Conservation (phyloP, 1,284 basidiomycete species). For the Volvariella surrecta region DNA sequence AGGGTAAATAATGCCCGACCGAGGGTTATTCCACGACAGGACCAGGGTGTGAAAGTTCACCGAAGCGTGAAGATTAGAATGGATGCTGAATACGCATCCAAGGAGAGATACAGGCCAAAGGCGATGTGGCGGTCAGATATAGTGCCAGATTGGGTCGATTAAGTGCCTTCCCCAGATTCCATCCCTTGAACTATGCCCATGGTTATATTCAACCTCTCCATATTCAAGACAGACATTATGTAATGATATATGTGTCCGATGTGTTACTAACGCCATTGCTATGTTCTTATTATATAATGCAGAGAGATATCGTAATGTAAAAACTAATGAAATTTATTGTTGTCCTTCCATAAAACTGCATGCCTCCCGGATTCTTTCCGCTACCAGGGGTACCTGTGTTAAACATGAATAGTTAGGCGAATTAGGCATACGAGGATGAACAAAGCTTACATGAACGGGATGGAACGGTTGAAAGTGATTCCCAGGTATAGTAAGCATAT, state of each 20-base stretch:
- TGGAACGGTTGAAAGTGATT: constrained; percentile 59
- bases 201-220: too few species aligned
- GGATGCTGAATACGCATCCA: constrained; percentile 25
- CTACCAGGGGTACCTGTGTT: constrained; percentile 26
- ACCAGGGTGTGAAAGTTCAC: constrained; percentile 37
- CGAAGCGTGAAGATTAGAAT: constrained; percentile 35
- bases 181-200: neutral
- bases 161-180: constrained; percentile 2
- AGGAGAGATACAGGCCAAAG: constrained; percentile 18
- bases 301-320: too few species aligned
- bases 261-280: too few species aligned
- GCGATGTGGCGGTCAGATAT: constrained; percentile 14
- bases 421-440: constrained; percentile 2
- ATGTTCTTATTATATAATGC: too few species aligned
- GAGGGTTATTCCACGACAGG: constrained; percentile 32
- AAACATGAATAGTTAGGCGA: constrained; percentile 4
- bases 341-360: too few species aligned
- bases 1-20: constrained; percentile 33
- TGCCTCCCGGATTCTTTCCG: constrained; percentile 12
- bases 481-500: constrained; percentile 50
- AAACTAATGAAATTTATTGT: too few species aligned
- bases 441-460: constrained; percentile 17
- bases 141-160: constrained; percentile 22
- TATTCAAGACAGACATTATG: too few species aligned
- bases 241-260: too few species aligned